These are phyloP conservation scores for Phaffomyces opuntiae DNA, from an alignment of 805 yeast genomes.

Conservation along the genomic window DNA sequence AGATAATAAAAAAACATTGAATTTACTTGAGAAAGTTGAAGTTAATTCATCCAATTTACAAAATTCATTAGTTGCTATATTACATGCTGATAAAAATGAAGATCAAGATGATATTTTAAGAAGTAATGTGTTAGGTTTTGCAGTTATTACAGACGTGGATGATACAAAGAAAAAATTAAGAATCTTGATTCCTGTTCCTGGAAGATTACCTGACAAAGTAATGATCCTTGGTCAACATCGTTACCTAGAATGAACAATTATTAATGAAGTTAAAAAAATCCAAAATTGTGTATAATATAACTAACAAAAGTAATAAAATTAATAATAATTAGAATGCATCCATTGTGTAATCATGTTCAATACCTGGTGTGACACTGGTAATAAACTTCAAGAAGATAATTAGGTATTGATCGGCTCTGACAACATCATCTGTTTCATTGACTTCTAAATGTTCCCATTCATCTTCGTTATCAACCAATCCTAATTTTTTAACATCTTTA, in stretches of 20 bases:
- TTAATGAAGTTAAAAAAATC: neutral
- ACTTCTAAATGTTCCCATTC: constrained; percentile 54
- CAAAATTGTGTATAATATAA: neutral
- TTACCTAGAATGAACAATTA: constrained; percentile 58
- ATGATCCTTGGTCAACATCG: constrained; percentile 72
- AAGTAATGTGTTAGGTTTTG: constrained; percentile 71
- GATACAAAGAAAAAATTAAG: constrained; percentile 64
- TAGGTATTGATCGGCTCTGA: constrained; percentile 87
- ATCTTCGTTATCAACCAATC: constrained; percentile 44
- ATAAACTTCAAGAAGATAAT: constrained; percentile 88
- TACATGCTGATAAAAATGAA: constrained; percentile 43
- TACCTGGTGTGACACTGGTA: constrained; percentile 95
- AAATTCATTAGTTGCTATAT: constrained; percentile 67
- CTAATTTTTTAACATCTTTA: constrained; percentile 40
- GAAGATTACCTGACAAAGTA: constrained; percentile 69
- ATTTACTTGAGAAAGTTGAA: constrained; percentile 29
- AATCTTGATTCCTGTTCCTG: constrained; percentile 82
- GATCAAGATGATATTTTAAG: constrained; percentile 40
- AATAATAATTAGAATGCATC: constrained; percentile 54
- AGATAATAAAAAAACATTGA: constrained; percentile 1
- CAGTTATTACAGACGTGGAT: constrained; percentile 50
- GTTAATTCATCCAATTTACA: constrained; percentile 52
- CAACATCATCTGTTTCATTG: constrained; percentile 30
- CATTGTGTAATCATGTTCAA: constrained; percentile 98
- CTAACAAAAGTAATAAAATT: neutral